Conservation (phyloP, 2,329 filamentous ascomycete species). For the Fusarium illudens region DNA sequence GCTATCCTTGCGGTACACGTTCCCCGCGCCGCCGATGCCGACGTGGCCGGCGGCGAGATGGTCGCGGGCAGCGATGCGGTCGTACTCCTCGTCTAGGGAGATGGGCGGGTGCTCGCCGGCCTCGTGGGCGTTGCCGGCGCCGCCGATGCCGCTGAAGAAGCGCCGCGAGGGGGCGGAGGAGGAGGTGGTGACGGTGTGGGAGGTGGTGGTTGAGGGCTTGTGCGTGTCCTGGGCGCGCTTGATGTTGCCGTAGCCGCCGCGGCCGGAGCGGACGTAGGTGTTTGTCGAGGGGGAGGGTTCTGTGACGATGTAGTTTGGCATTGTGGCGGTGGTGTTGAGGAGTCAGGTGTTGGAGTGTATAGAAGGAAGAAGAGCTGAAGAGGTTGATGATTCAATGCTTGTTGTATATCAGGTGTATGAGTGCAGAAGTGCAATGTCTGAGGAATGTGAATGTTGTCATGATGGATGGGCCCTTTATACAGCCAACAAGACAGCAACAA, state of each 20-base stretch:
- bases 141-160: constrained; percentile 73
- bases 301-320: constrained; percentile 47
- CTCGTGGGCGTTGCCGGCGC: constrained; percentile 69
- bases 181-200: constrained; percentile 57
- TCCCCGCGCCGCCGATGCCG: constrained; percentile 72
- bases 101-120: constrained; percentile 56
- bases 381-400: neutral
- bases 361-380: neutral
- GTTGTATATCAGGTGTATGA: neutral
- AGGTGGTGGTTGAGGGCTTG: constrained; percentile 47
- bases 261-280: constrained; percentile 59
- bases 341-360: neutral
- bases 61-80: constrained; percentile 54
- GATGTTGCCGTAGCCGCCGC: constrained; percentile 65
- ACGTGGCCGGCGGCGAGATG: constrained; percentile 64
- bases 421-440: constrained; percentile 3
- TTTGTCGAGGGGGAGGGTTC: constrained; percentile 45
- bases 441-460: constrained; percentile 23
- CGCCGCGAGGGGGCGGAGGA: constrained; percentile 51
- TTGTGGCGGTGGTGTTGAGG: constrained; percentile 23
- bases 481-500: neutral
- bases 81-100: constrained; percentile 58
- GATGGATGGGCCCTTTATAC: constrained; percentile 41
- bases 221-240: constrained; percentile 58
- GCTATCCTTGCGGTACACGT: constrained; percentile 60